phyloP scores from a whole-genome alignment of 179 eudicot species.

The Silene noctiflora region DNA sequence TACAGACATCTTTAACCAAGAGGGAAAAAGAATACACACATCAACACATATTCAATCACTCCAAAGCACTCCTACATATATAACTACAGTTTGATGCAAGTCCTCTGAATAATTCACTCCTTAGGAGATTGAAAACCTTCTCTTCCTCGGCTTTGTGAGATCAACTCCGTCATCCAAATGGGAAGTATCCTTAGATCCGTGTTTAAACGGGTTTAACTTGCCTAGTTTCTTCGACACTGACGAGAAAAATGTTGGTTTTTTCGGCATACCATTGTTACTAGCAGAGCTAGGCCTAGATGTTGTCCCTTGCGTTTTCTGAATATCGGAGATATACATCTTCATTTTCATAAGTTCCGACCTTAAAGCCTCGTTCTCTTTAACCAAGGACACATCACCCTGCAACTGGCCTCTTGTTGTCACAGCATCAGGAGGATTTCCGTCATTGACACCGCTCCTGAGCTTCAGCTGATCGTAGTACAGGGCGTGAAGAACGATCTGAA shows the following conservation, averaged over 20 bases:
- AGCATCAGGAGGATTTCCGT: conserved; percentile 23
- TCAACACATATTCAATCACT: background rate
- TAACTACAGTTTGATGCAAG: background rate
- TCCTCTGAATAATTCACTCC: background rate
- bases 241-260: conserved; percentile 66
- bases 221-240: conserved; percentile 83
- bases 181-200: conserved; percentile 89
- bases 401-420: conserved; percentile 47
- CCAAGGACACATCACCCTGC: conserved; percentile 55
- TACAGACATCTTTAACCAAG: background rate
- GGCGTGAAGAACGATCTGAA: conserved; percentile 83
- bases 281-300: conserved; percentile 28
- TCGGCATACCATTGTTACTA: conserved; percentile 13
- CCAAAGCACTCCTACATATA: conserved; percentile 15
- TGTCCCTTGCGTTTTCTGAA: conserved; percentile 47
- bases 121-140: conserved; percentile 86
- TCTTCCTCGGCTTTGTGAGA: conserved; percentile 75
- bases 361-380: conserved; percentile 72
- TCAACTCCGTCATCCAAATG: conserved; percentile 68
- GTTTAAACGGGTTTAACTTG: conserved; percentile 85
- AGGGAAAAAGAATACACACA: background rate
- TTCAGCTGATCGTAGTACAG: conserved; percentile 83
- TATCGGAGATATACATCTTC: conserved; percentile 70
- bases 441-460: conserved; percentile 58
- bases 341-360: conserved; percentile 63